Percentiles rank a stretch among this genome's conserved stretches.
Evolutionary conservation across 2,329 filamentous ascomycete species (phyloP).

Genomic region (Fusarium sp.): DNA sequence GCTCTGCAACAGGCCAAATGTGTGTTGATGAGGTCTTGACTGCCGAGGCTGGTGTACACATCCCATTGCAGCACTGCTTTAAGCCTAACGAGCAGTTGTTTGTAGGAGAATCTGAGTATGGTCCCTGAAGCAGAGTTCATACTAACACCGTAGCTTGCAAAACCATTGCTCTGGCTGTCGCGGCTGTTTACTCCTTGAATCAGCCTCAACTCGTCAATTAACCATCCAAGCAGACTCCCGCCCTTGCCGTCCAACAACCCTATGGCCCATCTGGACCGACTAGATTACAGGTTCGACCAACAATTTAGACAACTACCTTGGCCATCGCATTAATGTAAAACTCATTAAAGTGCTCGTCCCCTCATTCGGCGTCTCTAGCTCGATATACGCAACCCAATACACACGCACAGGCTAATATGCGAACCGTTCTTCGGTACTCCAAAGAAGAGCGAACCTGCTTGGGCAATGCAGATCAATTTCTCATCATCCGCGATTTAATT

Average conservation of each 20-base stretch:
- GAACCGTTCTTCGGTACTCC: constrained; percentile 14
- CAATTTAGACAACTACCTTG: not conserved
- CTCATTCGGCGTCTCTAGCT: constrained; percentile 1
- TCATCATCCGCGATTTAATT: constrained; percentile 6
- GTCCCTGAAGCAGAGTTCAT: not conserved
- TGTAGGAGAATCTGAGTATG: not conserved
- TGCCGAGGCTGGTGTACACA: not conserved
- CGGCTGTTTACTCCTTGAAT: constrained; percentile 16
- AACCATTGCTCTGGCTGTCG: constrained; percentile 17
- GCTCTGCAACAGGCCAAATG: constrained; percentile 12
- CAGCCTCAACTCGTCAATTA: constrained; percentile 9
- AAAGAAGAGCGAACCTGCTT: constrained; percentile 11
- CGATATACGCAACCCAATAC: constrained; percentile 1
- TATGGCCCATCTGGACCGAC: not conserved
- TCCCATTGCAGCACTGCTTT: not conserved
- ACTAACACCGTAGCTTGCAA: too few relatives aligned
- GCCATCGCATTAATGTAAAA: constrained; percentile 4
- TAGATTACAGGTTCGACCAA: not conserved
- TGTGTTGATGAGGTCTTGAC: constrained; percentile 7
- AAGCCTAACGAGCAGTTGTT: not conserved
- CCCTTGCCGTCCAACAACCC: constrained; percentile 25
- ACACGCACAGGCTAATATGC: constrained; percentile 22
- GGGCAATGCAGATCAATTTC: constrained; percentile 9
- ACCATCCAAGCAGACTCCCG: constrained; percentile 20
- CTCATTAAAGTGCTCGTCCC: constrained; percentile 5